These are phyloP conservation scores for Cornus florida DNA, from an alignment of 148 eudicot species.

Conservation along the genomic window DNA sequence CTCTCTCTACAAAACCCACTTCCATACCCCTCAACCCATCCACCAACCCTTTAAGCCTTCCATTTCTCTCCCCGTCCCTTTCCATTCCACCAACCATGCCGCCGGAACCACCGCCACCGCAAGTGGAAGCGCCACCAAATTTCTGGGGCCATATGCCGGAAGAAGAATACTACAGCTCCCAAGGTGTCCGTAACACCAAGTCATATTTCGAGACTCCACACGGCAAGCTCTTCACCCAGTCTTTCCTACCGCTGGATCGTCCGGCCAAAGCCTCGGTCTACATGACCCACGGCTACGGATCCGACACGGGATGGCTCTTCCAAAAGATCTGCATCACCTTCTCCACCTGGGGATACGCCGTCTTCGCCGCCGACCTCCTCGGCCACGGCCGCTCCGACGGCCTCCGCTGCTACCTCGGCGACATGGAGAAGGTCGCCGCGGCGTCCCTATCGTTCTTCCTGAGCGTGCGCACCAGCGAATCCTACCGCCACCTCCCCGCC, in stretches of 20 bases:
- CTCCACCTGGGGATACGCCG: slow-evolving; percentile 72
- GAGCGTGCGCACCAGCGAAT: slow-evolving; percentile 43
- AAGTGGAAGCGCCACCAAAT: slow-evolving; percentile 29
- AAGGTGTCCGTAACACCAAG: slow-evolving; percentile 54
- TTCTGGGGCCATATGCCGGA: slow-evolving; percentile 73
- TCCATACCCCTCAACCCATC: not conserved
- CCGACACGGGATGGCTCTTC: slow-evolving; percentile 71
- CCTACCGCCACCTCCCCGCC: slow-evolving; percentile 46
- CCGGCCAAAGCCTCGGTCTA: slow-evolving; percentile 49
- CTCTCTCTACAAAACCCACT: not conserved
- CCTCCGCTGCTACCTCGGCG: slow-evolving; percentile 52
- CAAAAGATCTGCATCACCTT: slow-evolving; percentile 57
- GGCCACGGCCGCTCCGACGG: slow-evolving; percentile 81
- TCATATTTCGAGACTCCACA: slow-evolving; percentile 58
- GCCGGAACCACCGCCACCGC: slow-evolving; percentile 6
- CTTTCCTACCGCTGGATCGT: slow-evolving; percentile 37
- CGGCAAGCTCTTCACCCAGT: slow-evolving; percentile 60
- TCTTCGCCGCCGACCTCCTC: slow-evolving; percentile 63
- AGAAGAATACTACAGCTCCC: slow-evolving; percentile 60
- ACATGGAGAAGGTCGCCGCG: slow-evolving; percentile 45
- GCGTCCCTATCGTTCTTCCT: slow-evolving; percentile 42
- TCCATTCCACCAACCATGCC: slow-evolving; percentile 1
- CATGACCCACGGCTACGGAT: slow-evolving; percentile 76
- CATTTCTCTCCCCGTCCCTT: not conserved
- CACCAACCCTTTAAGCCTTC: not conserved